Evolutionary conservation across 441 rosid genomes (phyloP).

Genomic region (Daphne laureola): DNA sequence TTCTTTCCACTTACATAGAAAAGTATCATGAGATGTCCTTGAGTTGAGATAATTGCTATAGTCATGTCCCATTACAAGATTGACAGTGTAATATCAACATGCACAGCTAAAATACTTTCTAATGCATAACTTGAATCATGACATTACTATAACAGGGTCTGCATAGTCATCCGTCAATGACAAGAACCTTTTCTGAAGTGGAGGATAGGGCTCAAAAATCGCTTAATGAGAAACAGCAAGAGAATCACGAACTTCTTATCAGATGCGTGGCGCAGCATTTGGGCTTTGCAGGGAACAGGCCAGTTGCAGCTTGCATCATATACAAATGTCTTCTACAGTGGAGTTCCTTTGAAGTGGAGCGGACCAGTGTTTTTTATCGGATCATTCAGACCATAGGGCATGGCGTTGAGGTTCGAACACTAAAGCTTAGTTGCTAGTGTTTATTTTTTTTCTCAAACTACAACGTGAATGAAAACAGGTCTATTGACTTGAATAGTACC

Average conservation of each 20-base stretch:
- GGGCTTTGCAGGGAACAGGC: slow-evolving; percentile 79
- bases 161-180: slow-evolving; percentile 58
- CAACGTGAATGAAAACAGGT: slow-evolving; percentile 7
- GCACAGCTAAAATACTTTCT: too few species aligned
- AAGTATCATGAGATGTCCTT: too few species aligned
- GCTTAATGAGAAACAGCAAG: slow-evolving; percentile 96
- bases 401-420: slow-evolving; percentile 78
- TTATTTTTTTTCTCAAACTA: slow-evolving; percentile 1
- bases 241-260: slow-evolving; percentile 91
- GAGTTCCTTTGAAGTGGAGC: slow-evolving; percentile 98
- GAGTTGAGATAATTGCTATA: too few species aligned
- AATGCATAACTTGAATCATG: too few species aligned
- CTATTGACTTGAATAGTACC: slow-evolving; percentile 13
- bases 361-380: slow-evolving; percentile 90
- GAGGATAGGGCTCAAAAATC: slow-evolving; percentile 92
- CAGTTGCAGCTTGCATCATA: slow-evolving; percentile 89
- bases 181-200: slow-evolving; percentile 58
- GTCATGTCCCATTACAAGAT: too few species aligned
- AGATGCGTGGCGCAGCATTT: slow-evolving; percentile 86
- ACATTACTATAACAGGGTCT: slow-evolving; percentile 44
- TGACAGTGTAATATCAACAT: too few species aligned
- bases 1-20: too few species aligned
- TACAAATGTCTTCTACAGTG: slow-evolving; percentile 96
- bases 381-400: slow-evolving; percentile 93
- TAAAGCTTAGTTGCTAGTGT: neutral